phyloP scores from a whole-genome alignment of 768 basidiomycete genomes.

The Guyanaporus albipodus region DNA sequence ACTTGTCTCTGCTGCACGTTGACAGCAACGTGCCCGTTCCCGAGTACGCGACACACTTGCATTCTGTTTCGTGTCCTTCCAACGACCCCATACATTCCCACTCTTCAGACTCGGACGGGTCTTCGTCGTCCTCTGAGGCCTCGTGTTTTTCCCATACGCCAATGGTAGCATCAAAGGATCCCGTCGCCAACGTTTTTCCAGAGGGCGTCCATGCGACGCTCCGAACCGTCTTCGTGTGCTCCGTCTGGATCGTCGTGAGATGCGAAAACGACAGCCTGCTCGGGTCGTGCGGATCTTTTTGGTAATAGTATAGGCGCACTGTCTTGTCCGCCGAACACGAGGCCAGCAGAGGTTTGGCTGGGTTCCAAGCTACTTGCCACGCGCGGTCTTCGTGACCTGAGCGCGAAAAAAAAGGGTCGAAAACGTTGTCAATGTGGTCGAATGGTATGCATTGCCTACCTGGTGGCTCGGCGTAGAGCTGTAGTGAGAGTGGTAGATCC shows the following conservation, averaged over 20 bases:
- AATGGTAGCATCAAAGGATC: slow-evolving; percentile 90
- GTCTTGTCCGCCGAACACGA: slow-evolving; percentile 96
- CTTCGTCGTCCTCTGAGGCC: slow-evolving; percentile 36
- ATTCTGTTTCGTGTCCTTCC: slow-evolving; percentile 96
- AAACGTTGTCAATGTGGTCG: too few relatives aligned
- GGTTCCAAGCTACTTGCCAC: slow-evolving; percentile 91
- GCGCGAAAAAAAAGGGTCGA: not conserved
- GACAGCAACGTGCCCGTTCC: slow-evolving; percentile 76
- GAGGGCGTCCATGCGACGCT: slow-evolving; percentile 86
- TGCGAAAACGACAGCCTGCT: slow-evolving; percentile 40
- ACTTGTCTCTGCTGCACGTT: slow-evolving; percentile 93
- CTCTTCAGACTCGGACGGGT: slow-evolving; percentile 40
- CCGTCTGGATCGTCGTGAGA: slow-evolving; percentile 69
- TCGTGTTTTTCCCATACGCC: slow-evolving; percentile 82
- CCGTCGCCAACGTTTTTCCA: slow-evolving; percentile 82
- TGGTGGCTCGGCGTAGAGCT: slow-evolving; percentile 21
- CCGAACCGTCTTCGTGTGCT: slow-evolving; percentile 85
- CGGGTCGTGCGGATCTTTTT: slow-evolving; percentile 20
- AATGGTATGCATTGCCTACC: slow-evolving; percentile 16
- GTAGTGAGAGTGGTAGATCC: slow-evolving; percentile 19
- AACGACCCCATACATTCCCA: slow-evolving; percentile 88
- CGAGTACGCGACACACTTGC: slow-evolving; percentile 87
- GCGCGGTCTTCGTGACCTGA: slow-evolving; percentile 78
- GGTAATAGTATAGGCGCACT: slow-evolving; percentile 79
- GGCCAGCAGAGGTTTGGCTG: slow-evolving; percentile 71